Evolutionary conservation across 1,284 basidiomycete genomes (phyloP).

Genomic region (Ustilago xerochloae): DNA sequence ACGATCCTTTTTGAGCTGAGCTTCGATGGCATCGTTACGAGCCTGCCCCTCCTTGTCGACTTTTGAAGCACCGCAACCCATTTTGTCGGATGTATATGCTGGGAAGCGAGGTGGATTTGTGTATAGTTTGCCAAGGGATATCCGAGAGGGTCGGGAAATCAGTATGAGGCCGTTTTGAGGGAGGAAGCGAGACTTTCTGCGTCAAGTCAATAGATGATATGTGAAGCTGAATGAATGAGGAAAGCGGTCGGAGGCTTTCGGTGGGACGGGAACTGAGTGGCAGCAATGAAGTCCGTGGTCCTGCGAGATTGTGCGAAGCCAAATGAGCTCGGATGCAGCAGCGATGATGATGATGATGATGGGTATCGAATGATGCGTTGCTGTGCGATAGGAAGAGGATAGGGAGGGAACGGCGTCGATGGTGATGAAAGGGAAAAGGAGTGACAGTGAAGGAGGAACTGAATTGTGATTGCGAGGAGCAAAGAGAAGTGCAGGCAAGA

Average conservation of each 20-base stretch:
- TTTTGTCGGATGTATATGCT: conserved; percentile 7
- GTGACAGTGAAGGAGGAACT: neutral
- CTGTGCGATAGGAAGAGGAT: neutral
- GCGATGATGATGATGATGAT: neutral
- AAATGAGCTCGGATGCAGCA: too few relatives aligned
- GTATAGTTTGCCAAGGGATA: too few relatives aligned
- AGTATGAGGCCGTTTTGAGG: neutral
- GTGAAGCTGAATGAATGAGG: too few relatives aligned
- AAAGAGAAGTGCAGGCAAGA: too few relatives aligned
- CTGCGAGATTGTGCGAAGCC: neutral
- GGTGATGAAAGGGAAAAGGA: neutral
- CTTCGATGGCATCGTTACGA: conserved; percentile 91
- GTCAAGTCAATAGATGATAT: too few relatives aligned
- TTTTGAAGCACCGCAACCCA: conserved; percentile 61
- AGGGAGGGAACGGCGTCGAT: neutral
- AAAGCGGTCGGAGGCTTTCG: conserved; percentile 1
- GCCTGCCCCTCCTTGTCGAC: conserved; percentile 63
- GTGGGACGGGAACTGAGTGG: neutral
- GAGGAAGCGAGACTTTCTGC: neutral
- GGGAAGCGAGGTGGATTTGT: neutral
- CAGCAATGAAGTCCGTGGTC: neutral
- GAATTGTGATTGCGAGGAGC: neutral
- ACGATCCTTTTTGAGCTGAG: conserved; percentile 90
- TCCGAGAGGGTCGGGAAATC: too few relatives aligned
- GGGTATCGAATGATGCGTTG: neutral